A percentile compares a stretch with the other conserved stretches of the same genome.
Evolutionary conservation across 2,329 filamentous ascomycete genomes (phyloP).

Genomic region (Colletotrichum endophyticum): DNA sequence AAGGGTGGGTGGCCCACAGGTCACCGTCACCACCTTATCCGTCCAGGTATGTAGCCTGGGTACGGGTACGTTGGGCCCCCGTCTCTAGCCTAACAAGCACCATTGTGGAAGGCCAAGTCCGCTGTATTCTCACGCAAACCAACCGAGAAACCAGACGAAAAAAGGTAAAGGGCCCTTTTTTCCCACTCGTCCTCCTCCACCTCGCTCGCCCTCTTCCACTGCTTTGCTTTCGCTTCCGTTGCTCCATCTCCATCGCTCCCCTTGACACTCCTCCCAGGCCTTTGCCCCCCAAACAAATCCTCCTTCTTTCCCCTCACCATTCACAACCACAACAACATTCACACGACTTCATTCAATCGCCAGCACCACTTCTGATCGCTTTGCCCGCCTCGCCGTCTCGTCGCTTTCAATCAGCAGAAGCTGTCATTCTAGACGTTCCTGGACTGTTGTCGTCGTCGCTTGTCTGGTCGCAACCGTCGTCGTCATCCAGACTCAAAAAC

Average conservation of each 20-base stretch:
- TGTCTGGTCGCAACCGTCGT: slow-evolving; percentile 15
- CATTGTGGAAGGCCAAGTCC: not conserved
- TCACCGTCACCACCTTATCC: not conserved
- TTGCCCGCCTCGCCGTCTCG: not conserved
- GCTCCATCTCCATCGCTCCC: slow-evolving; percentile 7
- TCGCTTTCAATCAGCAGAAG: not conserved
- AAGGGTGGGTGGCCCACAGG: not conserved
- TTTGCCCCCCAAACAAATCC: slow-evolving; percentile 15
- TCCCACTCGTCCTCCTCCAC: not conserved
- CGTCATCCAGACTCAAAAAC: slow-evolving; percentile 13
- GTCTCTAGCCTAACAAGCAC: not conserved
- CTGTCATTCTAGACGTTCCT: slow-evolving; percentile 10
- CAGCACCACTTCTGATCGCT: not conserved
- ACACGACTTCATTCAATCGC: not conserved
- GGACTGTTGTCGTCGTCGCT: slow-evolving; percentile 9
- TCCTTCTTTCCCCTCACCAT: slow-evolving; percentile 21
- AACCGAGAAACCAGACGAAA: not conserved
- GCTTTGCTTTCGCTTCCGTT: not conserved
- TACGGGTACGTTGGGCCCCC: not conserved
- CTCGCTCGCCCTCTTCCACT: not conserved
- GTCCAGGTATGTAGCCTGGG: not conserved
- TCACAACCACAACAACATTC: not conserved
- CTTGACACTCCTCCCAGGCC: not conserved
- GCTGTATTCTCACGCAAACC: not conserved
- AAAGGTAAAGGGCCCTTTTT: slow-evolving; percentile 10